Conservation (phyloP, 108 stramenopile genomes). For the Nannochloropsis oceanica region DNA sequence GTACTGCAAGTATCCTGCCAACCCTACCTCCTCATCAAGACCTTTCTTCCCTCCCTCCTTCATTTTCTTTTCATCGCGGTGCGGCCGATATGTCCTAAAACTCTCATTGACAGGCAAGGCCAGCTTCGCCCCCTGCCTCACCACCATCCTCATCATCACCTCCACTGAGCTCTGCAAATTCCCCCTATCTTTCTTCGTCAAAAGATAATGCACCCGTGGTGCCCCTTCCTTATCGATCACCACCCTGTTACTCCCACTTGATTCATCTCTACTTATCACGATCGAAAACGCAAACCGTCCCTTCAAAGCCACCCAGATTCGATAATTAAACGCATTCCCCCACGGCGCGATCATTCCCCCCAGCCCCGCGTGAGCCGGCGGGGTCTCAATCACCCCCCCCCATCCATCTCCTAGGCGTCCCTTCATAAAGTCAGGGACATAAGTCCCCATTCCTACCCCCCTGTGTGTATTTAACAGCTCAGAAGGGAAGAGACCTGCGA, state of each 20-base stretch:
- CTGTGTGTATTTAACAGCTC: not conserved
- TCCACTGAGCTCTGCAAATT: not conserved
- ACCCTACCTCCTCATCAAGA: not conserved
- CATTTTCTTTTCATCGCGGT: not conserved
- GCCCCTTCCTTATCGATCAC: conserved; percentile 4
- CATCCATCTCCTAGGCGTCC: conserved; percentile 22
- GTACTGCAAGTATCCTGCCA: conserved; percentile 8
- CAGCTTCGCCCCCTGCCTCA: conserved; percentile 5
- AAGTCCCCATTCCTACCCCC: conserved; percentile 31
- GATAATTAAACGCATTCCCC: conserved; percentile 25
- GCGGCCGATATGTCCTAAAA: not conserved
- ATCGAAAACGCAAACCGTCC: conserved; percentile 10
- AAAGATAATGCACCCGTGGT: conserved; percentile 1
- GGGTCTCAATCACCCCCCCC: conserved; percentile 45
- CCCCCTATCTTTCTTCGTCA: not conserved
- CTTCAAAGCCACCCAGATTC: conserved; percentile 6
- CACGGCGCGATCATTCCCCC: conserved; percentile 29
- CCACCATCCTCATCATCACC: conserved; percentile 5
- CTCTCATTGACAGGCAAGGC: conserved; percentile 4
- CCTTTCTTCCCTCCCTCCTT: not conserved
- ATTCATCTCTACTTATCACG: conserved; percentile 31
- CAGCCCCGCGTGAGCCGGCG: conserved; percentile 39
- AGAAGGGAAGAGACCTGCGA: conserved; percentile 22
- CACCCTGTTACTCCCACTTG: conserved; percentile 23
- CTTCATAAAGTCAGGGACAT: conserved; percentile 25